Evolutionary conservation across 108 stramenopile species (phyloP), one percentile per base, ranked within the genome.

Genomic region (Cylindrotheca fusiformis): DNA sequence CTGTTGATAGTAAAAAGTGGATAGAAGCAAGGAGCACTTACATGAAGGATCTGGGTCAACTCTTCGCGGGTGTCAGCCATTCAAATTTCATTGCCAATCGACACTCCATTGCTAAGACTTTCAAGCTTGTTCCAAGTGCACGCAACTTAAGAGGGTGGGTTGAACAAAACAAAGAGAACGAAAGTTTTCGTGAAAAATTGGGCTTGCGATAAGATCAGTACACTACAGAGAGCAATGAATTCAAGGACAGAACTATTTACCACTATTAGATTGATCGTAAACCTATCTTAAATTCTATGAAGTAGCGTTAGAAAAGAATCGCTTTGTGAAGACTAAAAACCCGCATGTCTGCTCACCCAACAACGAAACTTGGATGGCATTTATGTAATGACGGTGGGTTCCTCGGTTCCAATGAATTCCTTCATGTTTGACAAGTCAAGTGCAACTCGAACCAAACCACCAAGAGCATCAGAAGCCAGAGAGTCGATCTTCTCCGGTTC

Each of bases 331-430:
- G n/a, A n/a, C n/a, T n/a, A n/a, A n/a, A n/a, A n/a, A n/a, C n/a
- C n/a, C n/a, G n/a, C n/a, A n/a, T n/a, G n/a, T n/a, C n/a, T n/a
- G n/a, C n/a, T n/a, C n/a, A n/a, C n/a, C n/a, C n/a, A n/a, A n/a
- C n/a, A n/a, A n/a, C n/a, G n/a, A n/a, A n/a, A n/a, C n/a, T n/a
- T n/a, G n/a, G n/a, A 14, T 45, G 10, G 14, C 44, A 45, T 63
- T 95, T 88, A 99, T 17, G 99, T 99, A 86, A 99, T 99, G 41
- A 99, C 99, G 32, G 97, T 99, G 29, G 99, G 98, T 46, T 85
- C 84, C 57, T 95, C 89, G 18, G 93, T 94, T 48, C 98, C 98
- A 22, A 94, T 91, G 77, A 94, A 90, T 36, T 75, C 88, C 62
- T 86, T 76, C 52, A 99, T 89, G 44, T 92, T 73, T 48, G 86